Conservation (phyloP, 257 asterid genomes). For the Nicotiana obtusifolia region DNA sequence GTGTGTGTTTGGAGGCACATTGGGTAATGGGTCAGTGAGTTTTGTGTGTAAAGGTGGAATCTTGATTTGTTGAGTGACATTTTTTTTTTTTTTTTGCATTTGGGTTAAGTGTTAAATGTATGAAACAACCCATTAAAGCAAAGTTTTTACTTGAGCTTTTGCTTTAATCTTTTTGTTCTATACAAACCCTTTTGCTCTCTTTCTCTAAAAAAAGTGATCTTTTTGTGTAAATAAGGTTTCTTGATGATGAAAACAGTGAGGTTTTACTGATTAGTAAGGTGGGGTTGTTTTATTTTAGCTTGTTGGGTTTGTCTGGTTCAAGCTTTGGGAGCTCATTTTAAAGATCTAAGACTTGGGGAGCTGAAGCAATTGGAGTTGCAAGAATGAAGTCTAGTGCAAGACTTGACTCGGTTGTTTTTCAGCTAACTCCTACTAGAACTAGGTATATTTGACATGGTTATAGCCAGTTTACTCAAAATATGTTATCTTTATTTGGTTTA, state of each 20-base stretch:
- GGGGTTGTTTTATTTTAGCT: not conserved
- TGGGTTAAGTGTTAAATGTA: not conserved
- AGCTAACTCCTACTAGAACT: conserved; percentile 94
- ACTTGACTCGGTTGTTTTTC: conserved; percentile 80
- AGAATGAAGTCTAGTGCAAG: conserved; percentile 63
- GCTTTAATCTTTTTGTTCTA: not conserved
- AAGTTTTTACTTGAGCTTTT: conserved; percentile 1
- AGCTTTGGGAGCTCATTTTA: conserved; percentile 14
- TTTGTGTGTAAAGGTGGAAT: not conserved
- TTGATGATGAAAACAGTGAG: not conserved
- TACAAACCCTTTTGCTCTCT: not conserved
- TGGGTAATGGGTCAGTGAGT: not conserved
- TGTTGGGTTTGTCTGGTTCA: not conserved
- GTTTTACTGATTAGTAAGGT: conserved; percentile 7
- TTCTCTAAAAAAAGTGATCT: not conserved
- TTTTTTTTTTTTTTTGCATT: not conserved
- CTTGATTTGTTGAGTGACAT: conserved; percentile 5
- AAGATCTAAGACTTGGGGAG: conserved; percentile 36
- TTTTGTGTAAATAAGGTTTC: not conserved
- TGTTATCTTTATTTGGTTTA: not conserved
- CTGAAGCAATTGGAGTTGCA: conserved; percentile 20
- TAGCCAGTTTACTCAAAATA: not conserved
- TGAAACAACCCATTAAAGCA: not conserved
- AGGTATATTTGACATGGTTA: conserved; percentile 33
- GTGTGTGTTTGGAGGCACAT: not conserved